Base-by-base conservation (phyloP, 2,329 filamentous ascomycete genomes). In the Colletotrichum navitas region DNA sequence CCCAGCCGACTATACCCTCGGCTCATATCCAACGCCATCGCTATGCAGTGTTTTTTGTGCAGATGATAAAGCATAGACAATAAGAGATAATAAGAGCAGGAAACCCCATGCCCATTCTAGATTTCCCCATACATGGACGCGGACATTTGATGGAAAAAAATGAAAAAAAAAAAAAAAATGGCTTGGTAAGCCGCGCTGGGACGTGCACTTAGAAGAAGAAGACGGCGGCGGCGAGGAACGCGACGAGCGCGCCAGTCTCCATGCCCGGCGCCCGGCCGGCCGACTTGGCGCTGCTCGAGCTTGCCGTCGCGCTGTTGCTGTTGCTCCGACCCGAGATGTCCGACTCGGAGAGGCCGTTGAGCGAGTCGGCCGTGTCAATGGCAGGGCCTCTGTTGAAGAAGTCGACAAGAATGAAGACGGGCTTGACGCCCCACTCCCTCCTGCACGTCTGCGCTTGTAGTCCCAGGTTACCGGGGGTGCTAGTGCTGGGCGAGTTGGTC, bases 371-470 rank as follows among this genome's bases (percentile, higher is more conserved):
- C 0, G 91, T 90, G 8, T 85, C 84, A 66, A 96, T 89, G 41
- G 92, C 88, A 0, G 91, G 89, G 0, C 91, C 93, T 71, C 90
- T 85, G 79, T 93, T 91, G 80, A 91, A 94, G 80, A 94, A 95
- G 80, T 97, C 93, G 1, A 95, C 92, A 12, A 96, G 85, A 26
- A 94, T 86, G 76, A 94, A 95, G 3, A 86, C 90, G n/a, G 93
- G 92, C 61, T 86, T 83, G 36, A 83, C 80, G n/a, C 87, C 86
- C 84, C 91, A 95, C 72, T 89, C 81, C 3, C 75, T 77, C 63
- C 83, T 81, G 79, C 90, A 95, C 68, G 79, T 79, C 54, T 82
- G 78, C 43, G 88, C 88, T 34, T 90, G 87, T 59, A 79, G 79
- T 54, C 89, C 89, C 52, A 90, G 77, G 63, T 84, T 83, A 10